These are phyloP conservation scores for Cetraspora pellucida DNA, from an alignment of 192 early-diverging fungal genomes.

Conservation along the genomic window DNA sequence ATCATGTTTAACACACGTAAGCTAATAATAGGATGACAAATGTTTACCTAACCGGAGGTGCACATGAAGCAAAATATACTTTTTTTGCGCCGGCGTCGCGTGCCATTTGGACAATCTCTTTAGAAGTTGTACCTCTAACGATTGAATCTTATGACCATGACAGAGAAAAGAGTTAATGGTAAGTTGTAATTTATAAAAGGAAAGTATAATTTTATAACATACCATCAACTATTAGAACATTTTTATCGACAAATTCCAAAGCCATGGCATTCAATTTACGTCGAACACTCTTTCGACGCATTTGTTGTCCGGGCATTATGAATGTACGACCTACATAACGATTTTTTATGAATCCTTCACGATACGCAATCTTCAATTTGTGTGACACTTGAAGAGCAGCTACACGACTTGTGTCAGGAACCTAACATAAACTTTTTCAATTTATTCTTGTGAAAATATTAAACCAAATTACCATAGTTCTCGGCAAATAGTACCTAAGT, in stretches of 20 bases:
- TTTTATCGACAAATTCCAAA: conserved; percentile 93
- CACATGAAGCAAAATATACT: conserved; percentile 98
- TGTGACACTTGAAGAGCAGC: conserved; percentile 93
- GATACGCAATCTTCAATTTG: conserved; percentile 86
- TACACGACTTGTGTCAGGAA: conserved; percentile 94
- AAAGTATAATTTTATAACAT: conserved; percentile 21
- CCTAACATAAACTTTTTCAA: conserved; percentile 40
- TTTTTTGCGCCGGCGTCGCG: conserved; percentile 97
- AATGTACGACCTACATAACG: conserved; percentile 98
- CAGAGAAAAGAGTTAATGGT: no score
- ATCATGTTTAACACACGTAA: neutral
- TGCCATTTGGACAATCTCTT: conserved; percentile 99
- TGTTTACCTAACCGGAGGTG: conserved; percentile 81
- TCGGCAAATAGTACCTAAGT: no score
- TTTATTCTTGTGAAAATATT: no score
- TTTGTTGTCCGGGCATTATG: conserved; percentile 98
- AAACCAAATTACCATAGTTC: neutral
- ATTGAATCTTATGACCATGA: conserved; percentile 74
- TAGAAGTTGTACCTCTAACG: conserved; percentile 99
- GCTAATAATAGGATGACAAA: neutral
- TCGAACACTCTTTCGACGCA: conserved; percentile 86
- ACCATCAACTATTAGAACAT: conserved; percentile 97
- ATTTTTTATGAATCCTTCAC: conserved; percentile 99
- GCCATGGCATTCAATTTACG: conserved; percentile 99
- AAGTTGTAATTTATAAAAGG: no score